Conservation (phyloP, 2,329 filamentous ascomycete species). For the Aspergillus sp. region DNA sequence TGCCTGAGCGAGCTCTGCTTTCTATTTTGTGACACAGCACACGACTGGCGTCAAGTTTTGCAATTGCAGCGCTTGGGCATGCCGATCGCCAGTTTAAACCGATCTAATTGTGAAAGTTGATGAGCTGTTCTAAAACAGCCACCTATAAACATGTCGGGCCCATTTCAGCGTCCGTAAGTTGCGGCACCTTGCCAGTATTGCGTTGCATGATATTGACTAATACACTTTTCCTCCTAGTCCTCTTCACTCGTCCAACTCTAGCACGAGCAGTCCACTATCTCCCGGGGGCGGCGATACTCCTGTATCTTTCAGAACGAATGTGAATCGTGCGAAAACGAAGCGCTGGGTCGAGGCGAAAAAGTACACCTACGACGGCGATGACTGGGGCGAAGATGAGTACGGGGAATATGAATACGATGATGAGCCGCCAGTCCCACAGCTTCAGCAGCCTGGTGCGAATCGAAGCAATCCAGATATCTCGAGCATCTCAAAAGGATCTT, state of each 20-base stretch:
- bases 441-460: conserved; percentile 24
- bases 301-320: conserved; percentile 74
- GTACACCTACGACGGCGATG: conserved; percentile 86
- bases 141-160: conserved; percentile 28
- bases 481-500: conserved; percentile 9
- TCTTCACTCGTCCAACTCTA: conserved; percentile 19
- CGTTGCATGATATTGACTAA: not conserved
- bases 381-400: conserved; percentile 73
- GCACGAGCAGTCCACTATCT: conserved; percentile 30
- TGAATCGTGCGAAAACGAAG: conserved; percentile 84
- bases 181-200: conserved; percentile 14
- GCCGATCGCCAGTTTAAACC: conserved; percentile 7
- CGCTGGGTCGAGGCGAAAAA: conserved; percentile 93
- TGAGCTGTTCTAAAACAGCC: conserved; percentile 4
- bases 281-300: conserved; percentile 40
- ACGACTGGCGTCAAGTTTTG: not conserved
- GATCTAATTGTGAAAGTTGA: conserved; percentile 1
- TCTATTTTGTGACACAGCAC: not conserved
- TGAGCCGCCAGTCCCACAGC: conserved; percentile 48
- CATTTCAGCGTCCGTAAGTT: conserved; percentile 24
- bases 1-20: not conserved
- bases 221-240: conserved; percentile 3
- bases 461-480: conserved; percentile 27
- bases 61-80: conserved; percentile 6
- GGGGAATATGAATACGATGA: conserved; percentile 65